phyloP scores from a whole-genome alignment of 1,284 basidiomycete genomes.

The Papiliotrema flavescens region DNA sequence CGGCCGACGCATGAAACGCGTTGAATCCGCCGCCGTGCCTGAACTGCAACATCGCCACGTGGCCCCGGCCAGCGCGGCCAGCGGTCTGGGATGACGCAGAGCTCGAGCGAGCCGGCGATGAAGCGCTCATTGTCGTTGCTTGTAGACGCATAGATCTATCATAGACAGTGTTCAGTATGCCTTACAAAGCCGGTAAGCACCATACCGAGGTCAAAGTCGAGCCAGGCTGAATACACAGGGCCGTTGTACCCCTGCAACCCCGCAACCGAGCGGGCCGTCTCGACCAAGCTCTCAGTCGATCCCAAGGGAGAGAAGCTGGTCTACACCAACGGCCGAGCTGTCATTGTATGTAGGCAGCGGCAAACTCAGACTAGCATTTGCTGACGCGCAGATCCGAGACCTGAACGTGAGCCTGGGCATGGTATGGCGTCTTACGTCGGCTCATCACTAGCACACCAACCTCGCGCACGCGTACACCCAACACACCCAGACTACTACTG shows the following conservation, averaged over 20 bases:
- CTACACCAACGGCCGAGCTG: conserved; percentile 79
- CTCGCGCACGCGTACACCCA: conserved; percentile 51
- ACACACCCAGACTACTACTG: conserved; percentile 79
- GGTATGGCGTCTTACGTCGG: background rate
- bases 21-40: too few species aligned
- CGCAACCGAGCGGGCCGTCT: conserved; percentile 54
- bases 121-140: too few species aligned
- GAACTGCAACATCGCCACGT: too few species aligned
- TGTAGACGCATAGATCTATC: too few species aligned
- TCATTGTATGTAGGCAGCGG: conserved; percentile 75
- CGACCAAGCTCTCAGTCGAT: conserved; percentile 71
- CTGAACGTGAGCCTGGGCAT: conserved; percentile 51
- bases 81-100: background rate
- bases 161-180: conserved; percentile 14
- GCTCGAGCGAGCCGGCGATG: background rate
- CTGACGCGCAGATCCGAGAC: conserved; percentile 58
- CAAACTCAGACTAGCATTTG: too few species aligned
- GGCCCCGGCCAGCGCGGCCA: too few species aligned
- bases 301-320: conserved; percentile 78
- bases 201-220: background rate
- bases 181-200: conserved; percentile 33
- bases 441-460: conserved; percentile 26
- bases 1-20: too few species aligned
- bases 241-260: conserved; percentile 70
- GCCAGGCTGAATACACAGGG: conserved; percentile 16